Base-by-base conservation (phyloP, 1,284 basidiomycete species). In the Cutaneotrichosporon sp. region DNA sequence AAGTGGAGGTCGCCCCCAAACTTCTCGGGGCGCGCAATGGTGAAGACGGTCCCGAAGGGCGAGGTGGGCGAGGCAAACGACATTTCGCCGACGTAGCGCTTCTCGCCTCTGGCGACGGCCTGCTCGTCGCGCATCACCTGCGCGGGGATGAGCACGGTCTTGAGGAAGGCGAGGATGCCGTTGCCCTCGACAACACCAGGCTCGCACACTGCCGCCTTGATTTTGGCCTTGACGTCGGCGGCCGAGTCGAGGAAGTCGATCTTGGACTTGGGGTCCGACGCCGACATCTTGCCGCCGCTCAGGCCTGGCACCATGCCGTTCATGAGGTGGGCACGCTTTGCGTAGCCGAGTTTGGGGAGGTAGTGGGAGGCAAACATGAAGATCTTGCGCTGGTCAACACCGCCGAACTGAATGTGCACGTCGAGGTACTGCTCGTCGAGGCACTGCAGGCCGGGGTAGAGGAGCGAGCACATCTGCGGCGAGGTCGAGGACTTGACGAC, bases 301-400 rank as follows among this genome's bases (percentile, higher is more conserved):
- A 99, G 86, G 49, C 97, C 96, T 22, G 97, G 96, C 0, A 99
- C 94, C 96, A 99, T 99, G 16, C 87, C 84, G 82, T 97, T 99
- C 96, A 99, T 99, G 42, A 99, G 84, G 80, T 99, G 96, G 0
- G 95, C 91, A 53, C 97, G 91, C 82, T 98, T 97, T 58, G 84
- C 83, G 83, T 98, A 99, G 31, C 97, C 96, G 26, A 99, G 85
- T 66, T 88, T 86, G 3, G 96, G 97, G 60, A 99, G 88, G 85
- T 92, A 94, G 74, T 90, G 87, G 75, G 98, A 95, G 10, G 97
- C 96, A 77, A 96, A 96, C 38, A 92, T 97, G 82, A 99, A 99
- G 80, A 99, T 99, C 83, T 99, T 99, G 64, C 97, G 89, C 86
- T 97, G 96, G 77, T 99, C 97, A 9, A 95, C 89, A 67, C 97